phyloP scores from a whole-genome alignment of 1,284 basidiomycete species.

The Trichosporon sp. region DNA sequence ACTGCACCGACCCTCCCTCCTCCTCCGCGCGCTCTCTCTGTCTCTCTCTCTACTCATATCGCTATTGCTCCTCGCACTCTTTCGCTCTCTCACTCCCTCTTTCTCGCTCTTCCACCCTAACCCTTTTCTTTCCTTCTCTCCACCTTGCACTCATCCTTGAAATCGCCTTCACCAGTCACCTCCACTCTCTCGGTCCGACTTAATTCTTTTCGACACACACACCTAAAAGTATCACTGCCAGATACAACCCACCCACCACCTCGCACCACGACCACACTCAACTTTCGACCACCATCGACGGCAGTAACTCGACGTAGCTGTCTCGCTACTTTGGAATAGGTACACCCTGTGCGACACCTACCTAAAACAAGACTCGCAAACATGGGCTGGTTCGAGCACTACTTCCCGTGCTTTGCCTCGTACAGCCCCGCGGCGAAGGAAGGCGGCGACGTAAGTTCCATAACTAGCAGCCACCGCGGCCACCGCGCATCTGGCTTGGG shows the following conservation, averaged over 20 bases:
- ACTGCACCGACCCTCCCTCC: not conserved
- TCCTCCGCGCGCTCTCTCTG: not conserved
- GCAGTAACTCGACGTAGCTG: conserved; percentile 1
- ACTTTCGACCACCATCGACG: conserved; percentile 13
- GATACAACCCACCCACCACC: not conserved
- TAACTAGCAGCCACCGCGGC: conserved; percentile 10
- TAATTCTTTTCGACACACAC: not conserved
- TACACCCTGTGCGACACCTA: not conserved
- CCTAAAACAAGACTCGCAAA: conserved; percentile 14
- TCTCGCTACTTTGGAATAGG: not conserved
- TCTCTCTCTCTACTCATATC: not conserved
- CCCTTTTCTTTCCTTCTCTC: not conserved
- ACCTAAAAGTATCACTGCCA: no score
- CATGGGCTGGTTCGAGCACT: conserved; percentile 25
- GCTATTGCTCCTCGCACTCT: not conserved
- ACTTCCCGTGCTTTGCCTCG: conserved; percentile 19
- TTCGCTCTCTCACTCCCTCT: not conserved
- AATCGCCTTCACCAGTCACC: not conserved
- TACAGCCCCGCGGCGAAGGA: conserved; percentile 11
- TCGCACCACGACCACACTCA: not conserved
- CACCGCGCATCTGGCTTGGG: not conserved
- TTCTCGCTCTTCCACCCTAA: not conserved
- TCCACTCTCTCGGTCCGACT: conserved; percentile 16
- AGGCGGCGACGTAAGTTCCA: not conserved
- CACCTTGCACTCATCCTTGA: conserved; percentile 1